These are phyloP conservation scores for Lasiodiplodia hormozganensis DNA, from an alignment of 2,329 filamentous ascomycete genomes.

Conservation along the genomic window DNA sequence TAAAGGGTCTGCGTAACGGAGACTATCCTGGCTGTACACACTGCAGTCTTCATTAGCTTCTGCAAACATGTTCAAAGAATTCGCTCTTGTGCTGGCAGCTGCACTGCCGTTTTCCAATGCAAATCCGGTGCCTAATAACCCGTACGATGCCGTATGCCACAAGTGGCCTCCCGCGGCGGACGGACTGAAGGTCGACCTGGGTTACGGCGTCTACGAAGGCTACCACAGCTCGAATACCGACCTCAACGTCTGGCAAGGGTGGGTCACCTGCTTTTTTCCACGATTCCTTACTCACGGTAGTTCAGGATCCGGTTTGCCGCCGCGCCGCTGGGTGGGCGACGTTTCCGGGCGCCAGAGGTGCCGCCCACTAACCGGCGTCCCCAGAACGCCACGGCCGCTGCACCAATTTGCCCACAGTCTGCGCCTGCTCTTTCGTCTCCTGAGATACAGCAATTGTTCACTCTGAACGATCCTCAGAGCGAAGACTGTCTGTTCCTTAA, in stretches of 20 bases:
- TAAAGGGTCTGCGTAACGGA: background rate
- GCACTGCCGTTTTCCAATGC: background rate
- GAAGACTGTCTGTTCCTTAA: conserved; percentile 69
- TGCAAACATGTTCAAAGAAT: background rate
- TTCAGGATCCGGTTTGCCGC: background rate
- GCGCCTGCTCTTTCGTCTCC: background rate
- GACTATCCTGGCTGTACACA: background rate
- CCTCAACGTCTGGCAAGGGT: conserved; percentile 36
- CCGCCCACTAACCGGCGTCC: background rate
- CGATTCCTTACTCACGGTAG: background rate
- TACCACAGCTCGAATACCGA: conserved; percentile 32
- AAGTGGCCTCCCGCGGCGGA: background rate
- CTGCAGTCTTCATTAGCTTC: background rate
- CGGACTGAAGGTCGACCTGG: conserved; percentile 33
- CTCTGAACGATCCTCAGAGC: background rate
- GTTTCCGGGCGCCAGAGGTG: background rate
- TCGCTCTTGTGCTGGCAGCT: background rate
- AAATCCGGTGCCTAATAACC: background rate
- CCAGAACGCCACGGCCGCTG: background rate
- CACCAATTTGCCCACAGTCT: background rate
- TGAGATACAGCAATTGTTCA: background rate
- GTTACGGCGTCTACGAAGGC: conserved; percentile 36
- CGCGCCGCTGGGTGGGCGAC: background rate
- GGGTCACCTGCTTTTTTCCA: background rate
- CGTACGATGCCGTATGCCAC: background rate